phyloP scores from a whole-genome alignment of 768 basidiomycete species.

The Kwoniella botswanensis region DNA sequence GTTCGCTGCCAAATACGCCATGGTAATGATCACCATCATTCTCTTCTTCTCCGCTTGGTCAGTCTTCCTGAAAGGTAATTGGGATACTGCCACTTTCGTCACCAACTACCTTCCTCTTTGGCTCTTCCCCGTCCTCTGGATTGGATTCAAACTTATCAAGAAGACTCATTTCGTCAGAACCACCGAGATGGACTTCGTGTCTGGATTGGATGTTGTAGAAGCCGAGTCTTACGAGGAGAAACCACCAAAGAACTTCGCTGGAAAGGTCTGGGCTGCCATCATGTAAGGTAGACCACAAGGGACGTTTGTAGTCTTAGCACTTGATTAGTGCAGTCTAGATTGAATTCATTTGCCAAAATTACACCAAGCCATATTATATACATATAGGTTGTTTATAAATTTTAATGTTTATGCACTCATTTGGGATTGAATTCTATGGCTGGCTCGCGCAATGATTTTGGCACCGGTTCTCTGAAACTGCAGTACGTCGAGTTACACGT shows the following conservation, averaged over 20 bases:
- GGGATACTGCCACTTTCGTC: conserved; percentile 72
- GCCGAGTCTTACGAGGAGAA: conserved; percentile 66
- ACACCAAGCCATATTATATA: conserved; percentile 3
- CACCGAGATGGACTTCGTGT: conserved; percentile 83
- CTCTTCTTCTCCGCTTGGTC: conserved; percentile 56
- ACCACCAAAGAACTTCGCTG: conserved; percentile 70
- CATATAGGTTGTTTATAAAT: conserved; percentile 7
- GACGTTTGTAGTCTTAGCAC: not conserved
- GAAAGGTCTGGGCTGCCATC: conserved; percentile 79
- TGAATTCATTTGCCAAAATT: not conserved
- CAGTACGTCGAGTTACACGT: too few species aligned
- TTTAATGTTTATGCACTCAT: conserved; percentile 9
- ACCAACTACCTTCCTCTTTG: conserved; percentile 71
- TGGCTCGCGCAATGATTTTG: too few species aligned
- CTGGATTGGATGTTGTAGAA: conserved; percentile 72
- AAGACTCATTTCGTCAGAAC: conserved; percentile 62
- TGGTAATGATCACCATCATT: conserved; percentile 54
- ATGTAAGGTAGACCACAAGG: conserved; percentile 58
- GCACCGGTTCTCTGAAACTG: too few species aligned
- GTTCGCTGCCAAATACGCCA: conserved; percentile 58
- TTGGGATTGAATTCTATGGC: not conserved
- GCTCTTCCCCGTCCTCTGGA: conserved; percentile 72
- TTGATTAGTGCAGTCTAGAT: not conserved
- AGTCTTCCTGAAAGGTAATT: conserved; percentile 65
- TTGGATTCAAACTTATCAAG: conserved; percentile 65